phyloP scores from a whole-genome alignment of 2,329 filamentous ascomycete species.

The Aspergillus versicolor region DNA sequence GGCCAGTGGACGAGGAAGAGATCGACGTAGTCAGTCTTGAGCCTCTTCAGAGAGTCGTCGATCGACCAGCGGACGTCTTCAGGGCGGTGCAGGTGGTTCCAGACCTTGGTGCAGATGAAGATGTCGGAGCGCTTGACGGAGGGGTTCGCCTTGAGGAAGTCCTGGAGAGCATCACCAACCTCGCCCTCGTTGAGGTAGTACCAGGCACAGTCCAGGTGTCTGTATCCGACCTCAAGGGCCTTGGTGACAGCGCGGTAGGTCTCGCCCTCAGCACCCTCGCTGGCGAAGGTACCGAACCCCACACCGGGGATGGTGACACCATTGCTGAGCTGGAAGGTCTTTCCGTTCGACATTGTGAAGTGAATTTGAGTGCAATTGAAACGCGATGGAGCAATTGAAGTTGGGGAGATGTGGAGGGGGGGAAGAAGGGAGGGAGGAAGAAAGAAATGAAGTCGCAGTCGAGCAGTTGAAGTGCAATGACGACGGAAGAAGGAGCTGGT shows the following conservation, averaged over 20 bases:
- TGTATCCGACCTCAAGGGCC: constrained; percentile 53
- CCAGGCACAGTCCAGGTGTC: constrained; percentile 58
- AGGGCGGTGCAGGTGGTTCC: constrained; percentile 52
- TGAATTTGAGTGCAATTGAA: constrained; percentile 2
- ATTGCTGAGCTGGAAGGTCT: constrained; percentile 55
- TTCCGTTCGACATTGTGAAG: constrained; percentile 55
- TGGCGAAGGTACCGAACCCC: constrained; percentile 67
- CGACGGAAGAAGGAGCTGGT: neutral
- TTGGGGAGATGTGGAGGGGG: neutral
- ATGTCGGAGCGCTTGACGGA: constrained; percentile 51
- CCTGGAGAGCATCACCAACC: constrained; percentile 53
- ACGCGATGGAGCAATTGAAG: neutral
- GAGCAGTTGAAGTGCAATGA: neutral
- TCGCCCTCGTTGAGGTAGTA: constrained; percentile 56
- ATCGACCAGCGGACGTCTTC: constrained; percentile 54
- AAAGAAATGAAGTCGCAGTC: neutral
- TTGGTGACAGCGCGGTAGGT: constrained; percentile 55
- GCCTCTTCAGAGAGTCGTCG: constrained; percentile 60
- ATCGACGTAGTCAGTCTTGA: constrained; percentile 71
- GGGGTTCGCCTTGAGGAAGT: constrained; percentile 53
- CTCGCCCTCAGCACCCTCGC: constrained; percentile 61
- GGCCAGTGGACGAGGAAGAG: constrained; percentile 62
- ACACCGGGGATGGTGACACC: constrained; percentile 62
- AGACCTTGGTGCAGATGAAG: constrained; percentile 55
- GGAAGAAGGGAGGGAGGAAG: neutral